Evolutionary conservation across 2,329 filamentous ascomycete genomes (phyloP), one percentile per base, ranked within the genome.

Genomic region (Coleophoma crateriformis): DNA sequence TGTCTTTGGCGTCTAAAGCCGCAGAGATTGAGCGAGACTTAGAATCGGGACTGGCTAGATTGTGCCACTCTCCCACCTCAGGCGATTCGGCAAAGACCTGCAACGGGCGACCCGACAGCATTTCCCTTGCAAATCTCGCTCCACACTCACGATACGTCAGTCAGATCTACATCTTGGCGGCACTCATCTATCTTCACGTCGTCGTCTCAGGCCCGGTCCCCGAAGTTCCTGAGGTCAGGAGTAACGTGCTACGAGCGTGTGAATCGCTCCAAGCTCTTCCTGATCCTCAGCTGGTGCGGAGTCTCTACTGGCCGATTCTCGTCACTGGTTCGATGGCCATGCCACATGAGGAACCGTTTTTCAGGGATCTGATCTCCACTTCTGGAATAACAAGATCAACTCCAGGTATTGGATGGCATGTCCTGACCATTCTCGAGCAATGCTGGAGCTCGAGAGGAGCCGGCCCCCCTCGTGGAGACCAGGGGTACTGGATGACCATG

Each of bases 111-210:
- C 3, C 17, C 11, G 45, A 34, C 17, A 3, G 33, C 11, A 22
- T 46, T 22, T 34, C 45, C 20, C 27, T 39, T n/a, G 33, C 19
- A 1, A 46, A 46, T 19, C n/a, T 44, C 8, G 10, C 19, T 11
- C 27, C 32, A 14, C 19, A 44, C 27, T 12, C 41, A 7, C 41
- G 8, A 19, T 37, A 46, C 10, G 45, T 46, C 17, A 46, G 33
- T 10, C 13, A 37, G 7, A 32, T 46, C 20, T 46, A 38, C 39
- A 19, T 19, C 13, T 46, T 39, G 14, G 34, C 45, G 20, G 20
- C 45, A n/a, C n/a, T 46, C 14, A 46, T 34, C 14, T 46, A 46
- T 27, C 19, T 46, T 22, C 45, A 46, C 12, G 34, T 46, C 14
- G 33, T 46, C 27, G 34, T 46, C 7, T 46, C 45, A 8, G 45